A percentile compares a stretch with the other conserved stretches of the same genome.
Evolutionary conservation across 2,329 filamentous ascomycete species (phyloP).

Genomic region (Fusarium verticillioides): DNA sequence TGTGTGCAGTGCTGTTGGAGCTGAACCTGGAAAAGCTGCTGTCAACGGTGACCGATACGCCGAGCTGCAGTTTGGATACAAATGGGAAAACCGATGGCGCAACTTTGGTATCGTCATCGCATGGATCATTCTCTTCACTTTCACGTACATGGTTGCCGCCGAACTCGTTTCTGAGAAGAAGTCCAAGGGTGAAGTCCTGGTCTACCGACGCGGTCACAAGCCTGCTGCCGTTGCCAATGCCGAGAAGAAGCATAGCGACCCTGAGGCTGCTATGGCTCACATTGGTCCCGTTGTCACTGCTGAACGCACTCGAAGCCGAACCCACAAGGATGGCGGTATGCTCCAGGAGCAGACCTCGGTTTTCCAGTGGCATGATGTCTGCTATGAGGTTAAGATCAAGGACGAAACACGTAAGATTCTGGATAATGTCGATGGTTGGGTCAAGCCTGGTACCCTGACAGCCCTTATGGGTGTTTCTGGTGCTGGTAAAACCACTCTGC

Average conservation of each 20-base stretch:
- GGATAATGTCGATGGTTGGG: constrained; percentile 90
- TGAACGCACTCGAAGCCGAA: constrained; percentile 51
- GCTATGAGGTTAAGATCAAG: constrained; percentile 83
- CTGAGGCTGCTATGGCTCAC: constrained; percentile 62
- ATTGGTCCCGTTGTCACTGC: constrained; percentile 62
- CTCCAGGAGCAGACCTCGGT: constrained; percentile 73
- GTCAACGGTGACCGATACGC: constrained; percentile 62
- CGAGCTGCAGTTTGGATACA: constrained; percentile 61
- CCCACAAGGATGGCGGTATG: constrained; percentile 56
- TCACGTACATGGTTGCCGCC: constrained; percentile 70
- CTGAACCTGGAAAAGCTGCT: constrained; percentile 54
- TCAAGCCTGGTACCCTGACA: constrained; percentile 90
- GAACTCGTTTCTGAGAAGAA: constrained; percentile 74
- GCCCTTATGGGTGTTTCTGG: constrained; percentile 92
- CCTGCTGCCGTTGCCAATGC: constrained; percentile 66
- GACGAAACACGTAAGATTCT: constrained; percentile 78
- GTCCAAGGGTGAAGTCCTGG: constrained; percentile 80
- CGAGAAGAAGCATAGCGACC: constrained; percentile 72
- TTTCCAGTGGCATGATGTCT: constrained; percentile 88
- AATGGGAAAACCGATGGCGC: constrained; percentile 70
- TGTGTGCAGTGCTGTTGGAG: constrained; percentile 60
- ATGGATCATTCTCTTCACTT: constrained; percentile 71
- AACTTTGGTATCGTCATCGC: constrained; percentile 77
- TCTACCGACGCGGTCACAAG: constrained; percentile 77
- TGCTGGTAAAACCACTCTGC: constrained; percentile 92